phyloP scores from a whole-genome alignment of 2,329 filamentous ascomycete genomes.

The Fusarium sp. region DNA sequence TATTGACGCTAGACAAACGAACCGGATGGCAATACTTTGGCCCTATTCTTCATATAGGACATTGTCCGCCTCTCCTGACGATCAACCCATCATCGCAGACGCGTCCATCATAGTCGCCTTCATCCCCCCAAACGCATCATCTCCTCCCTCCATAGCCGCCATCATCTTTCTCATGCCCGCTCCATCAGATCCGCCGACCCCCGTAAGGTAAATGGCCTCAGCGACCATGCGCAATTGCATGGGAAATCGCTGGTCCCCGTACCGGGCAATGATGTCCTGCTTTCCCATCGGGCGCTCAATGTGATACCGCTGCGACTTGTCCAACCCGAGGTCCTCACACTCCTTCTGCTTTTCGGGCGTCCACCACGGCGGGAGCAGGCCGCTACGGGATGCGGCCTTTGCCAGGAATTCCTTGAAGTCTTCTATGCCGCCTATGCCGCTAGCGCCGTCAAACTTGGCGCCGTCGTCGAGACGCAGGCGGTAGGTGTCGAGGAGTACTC shows the following conservation, averaged over 20 bases:
- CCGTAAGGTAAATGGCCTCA: constrained; percentile 57
- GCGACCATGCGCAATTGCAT: constrained; percentile 67
- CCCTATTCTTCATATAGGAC: too few species aligned
- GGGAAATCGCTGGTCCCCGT: constrained; percentile 60
- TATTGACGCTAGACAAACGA: too few species aligned
- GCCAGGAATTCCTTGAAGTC: constrained; percentile 58
- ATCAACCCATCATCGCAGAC: not conserved
- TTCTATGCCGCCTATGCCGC: constrained; percentile 47
- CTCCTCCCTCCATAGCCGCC: constrained; percentile 39
- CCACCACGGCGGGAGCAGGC: constrained; percentile 65
- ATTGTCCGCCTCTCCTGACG: too few species aligned
- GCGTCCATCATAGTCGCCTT: constrained; percentile 7
- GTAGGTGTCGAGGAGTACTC: constrained; percentile 64
- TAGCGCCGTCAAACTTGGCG: constrained; percentile 47
- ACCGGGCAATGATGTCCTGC: constrained; percentile 58
- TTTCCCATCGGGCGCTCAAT: constrained; percentile 48
- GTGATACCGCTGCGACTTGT: constrained; percentile 46
- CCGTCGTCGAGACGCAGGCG: constrained; percentile 62
- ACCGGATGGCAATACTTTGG: too few species aligned
- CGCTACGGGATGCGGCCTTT: constrained; percentile 32
- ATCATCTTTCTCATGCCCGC: constrained; percentile 44
- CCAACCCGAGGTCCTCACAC: constrained; percentile 57
- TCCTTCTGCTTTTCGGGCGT: constrained; percentile 53
- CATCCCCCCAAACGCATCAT: not conserved
- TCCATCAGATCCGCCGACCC: constrained; percentile 49